These are phyloP conservation scores for Ustilago hordei DNA, from an alignment of 1,284 basidiomycete genomes.

Conservation along the genomic window DNA sequence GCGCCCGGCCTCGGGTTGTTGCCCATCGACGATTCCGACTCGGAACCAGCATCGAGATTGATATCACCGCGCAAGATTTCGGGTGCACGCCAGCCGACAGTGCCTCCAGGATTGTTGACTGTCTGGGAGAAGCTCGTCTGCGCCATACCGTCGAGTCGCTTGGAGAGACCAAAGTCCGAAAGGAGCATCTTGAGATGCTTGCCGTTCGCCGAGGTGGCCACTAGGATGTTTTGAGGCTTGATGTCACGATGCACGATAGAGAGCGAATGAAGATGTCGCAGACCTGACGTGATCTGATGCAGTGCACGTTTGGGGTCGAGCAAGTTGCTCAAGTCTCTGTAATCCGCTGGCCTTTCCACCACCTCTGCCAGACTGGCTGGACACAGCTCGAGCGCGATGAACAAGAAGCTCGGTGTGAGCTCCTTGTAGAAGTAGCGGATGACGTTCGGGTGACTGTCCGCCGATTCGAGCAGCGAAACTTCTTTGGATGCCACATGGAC, in stretches of 20 bases:
- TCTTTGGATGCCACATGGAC: slow-evolving; percentile 94
- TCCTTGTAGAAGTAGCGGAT: slow-evolving; percentile 98
- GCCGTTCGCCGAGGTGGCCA: slow-evolving; percentile 70
- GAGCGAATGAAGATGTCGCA: slow-evolving; percentile 90
- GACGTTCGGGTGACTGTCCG: slow-evolving; percentile 96
- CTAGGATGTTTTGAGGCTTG: slow-evolving; percentile 97
- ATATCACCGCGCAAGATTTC: slow-evolving; percentile 66
- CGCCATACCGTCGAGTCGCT: slow-evolving; percentile 64
- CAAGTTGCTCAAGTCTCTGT: slow-evolving; percentile 54
- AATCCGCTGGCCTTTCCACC: slow-evolving; percentile 75
- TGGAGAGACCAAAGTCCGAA: slow-evolving; percentile 68
- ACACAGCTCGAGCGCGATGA: slow-evolving; percentile 96
- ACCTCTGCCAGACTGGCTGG: slow-evolving; percentile 93
- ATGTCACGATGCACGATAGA: slow-evolving; percentile 98
- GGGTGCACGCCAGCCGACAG: slow-evolving; percentile 68
- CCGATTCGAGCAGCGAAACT: slow-evolving; percentile 88
- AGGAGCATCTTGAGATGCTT: slow-evolving; percentile 66
- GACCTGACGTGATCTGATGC: slow-evolving; percentile 85
- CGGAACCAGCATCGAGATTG: slow-evolving; percentile 55
- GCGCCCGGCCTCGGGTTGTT: slow-evolving; percentile 26
- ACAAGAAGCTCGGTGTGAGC: slow-evolving; percentile 80
- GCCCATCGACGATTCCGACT: slow-evolving; percentile 51
- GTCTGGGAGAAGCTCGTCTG: slow-evolving; percentile 68
- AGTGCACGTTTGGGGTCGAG: slow-evolving; percentile 84
- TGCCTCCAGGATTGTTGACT: slow-evolving; percentile 66